Base-by-base conservation (phyloP, 257 asterid genomes). In the Anisodus tanguticus region DNA sequence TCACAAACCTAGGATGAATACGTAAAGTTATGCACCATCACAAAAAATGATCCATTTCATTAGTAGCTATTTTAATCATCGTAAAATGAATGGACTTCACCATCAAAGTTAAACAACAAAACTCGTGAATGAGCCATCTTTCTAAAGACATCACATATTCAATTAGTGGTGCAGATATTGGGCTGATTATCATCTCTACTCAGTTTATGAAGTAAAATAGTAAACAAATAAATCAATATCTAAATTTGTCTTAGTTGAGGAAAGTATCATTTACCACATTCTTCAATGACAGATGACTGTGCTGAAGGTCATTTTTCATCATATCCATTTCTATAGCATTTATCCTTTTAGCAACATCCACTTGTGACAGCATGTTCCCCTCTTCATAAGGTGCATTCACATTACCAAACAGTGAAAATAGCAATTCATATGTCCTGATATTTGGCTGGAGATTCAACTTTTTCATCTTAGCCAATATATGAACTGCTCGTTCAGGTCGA, bases 301-400 rank as follows among this genome's bases (percentile, higher is more conserved):
- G 99, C 85, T 91, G 92, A 88, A 95, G 86, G 82, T 97, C 97
- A 89, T 89, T 89, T 86, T 84, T 91, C 84, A 54, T 83, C 99
- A 95, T 95, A 86, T 95, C 98, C 94, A 82, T 90, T 92, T 94
- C 97, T 84, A 95, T 94, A 85, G 90, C 92, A 71, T 82, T 85
- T 86, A 95, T 90, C 90, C 98, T 93, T 90, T 84, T 91, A 82
- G 91, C 88, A 88, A 83, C 95, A 84, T 91, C 98, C 84, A 82
- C 88, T 85, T 92, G 98, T 58, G 98, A 94, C 83, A 82, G 80
- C 85, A 88, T 45, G 85, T 91, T 86, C 60, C 94, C 91, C 4
- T 87, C 91, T 84, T 93, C 98, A 70, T 92, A 94, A 63, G 97
- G 98, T 79, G 93, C 92, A 90, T 93, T 92, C 79, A 92, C 94